Evolutionary conservation across 2,329 filamentous ascomycete genomes (phyloP).

Genomic region (Hymenoscyphus infarciens): DNA sequence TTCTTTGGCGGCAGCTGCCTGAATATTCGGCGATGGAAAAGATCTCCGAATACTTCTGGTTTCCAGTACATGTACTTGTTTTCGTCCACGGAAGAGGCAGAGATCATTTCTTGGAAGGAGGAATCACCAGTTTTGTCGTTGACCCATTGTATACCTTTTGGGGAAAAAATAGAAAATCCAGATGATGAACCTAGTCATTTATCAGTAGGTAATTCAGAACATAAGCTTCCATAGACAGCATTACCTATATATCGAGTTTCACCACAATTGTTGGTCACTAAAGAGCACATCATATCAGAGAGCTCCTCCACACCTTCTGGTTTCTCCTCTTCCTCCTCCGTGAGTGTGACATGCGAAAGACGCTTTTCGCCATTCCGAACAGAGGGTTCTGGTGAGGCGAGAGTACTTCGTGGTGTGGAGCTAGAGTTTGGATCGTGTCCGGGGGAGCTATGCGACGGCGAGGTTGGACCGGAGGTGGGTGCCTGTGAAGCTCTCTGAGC

Average conservation of each 20-base stretch:
- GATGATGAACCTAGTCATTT: conserved; percentile 74
- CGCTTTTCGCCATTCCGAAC: conserved; percentile 26
- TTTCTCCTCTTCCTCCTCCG: conserved; percentile 40
- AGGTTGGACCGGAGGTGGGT: conserved; percentile 30
- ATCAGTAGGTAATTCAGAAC: conserved; percentile 18
- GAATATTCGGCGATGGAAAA: conserved; percentile 83
- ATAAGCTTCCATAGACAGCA: conserved; percentile 25
- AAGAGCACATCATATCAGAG: conserved; percentile 98
- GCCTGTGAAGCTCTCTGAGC: conserved; percentile 31
- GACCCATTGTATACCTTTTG: conserved; percentile 97
- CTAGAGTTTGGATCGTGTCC: conserved; percentile 36
- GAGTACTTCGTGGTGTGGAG: conserved; percentile 43
- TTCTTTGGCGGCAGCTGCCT: conserved; percentile 77
- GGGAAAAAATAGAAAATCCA: conserved; percentile 97
- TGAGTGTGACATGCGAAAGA: conserved; percentile 10
- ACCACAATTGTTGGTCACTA: conserved; percentile 91
- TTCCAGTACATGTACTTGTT: conserved; percentile 98
- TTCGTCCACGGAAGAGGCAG: conserved; percentile 83
- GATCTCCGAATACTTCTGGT: conserved; percentile 90
- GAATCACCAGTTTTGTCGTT: conserved; percentile 96
- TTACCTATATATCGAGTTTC: conserved; percentile 94
- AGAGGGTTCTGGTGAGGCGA: conserved; percentile 47
- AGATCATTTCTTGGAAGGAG: conserved; percentile 94
- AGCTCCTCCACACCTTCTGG: conserved; percentile 77
- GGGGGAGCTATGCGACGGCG: conserved; percentile 43